phyloP scores from a whole-genome alignment of 352 stramenopile genomes.

The Pythium guiyangense region DNA sequence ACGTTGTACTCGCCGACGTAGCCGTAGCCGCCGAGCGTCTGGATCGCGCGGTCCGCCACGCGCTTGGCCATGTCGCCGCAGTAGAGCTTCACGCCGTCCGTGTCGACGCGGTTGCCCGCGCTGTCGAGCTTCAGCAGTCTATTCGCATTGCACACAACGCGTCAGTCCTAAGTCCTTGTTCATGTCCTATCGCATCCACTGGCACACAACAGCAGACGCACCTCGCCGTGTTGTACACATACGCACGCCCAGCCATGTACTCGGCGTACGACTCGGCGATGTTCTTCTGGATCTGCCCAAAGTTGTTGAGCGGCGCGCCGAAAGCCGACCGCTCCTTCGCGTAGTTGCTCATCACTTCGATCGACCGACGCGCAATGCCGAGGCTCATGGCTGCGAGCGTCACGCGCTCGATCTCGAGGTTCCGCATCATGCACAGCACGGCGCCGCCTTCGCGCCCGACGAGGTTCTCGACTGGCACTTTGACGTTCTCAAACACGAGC shows the following conservation, averaged over 20 bases:
- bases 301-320: conserved; percentile 89
- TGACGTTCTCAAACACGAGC: conserved; percentile 98
- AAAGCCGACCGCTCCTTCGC: conserved; percentile 94
- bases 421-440: conserved; percentile 93
- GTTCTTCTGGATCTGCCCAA: conserved; percentile 94
- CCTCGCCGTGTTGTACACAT: conserved; percentile 95
- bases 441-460: conserved; percentile 79
- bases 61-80: conserved; percentile 97
- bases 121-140: conserved; percentile 93
- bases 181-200: too few species aligned
- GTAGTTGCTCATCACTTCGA: conserved; percentile 97
- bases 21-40: conserved; percentile 96
- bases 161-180: too few species aligned
- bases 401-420: conserved; percentile 98
- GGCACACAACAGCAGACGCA: conserved; percentile 16
- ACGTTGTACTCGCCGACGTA: conserved; percentile 99
- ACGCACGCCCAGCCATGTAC: conserved; percentile 95
- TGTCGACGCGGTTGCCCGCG: conserved; percentile 95
- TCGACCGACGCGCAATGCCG: conserved; percentile 94
- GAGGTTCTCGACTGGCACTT: conserved; percentile 90
- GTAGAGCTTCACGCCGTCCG: conserved; percentile 98
- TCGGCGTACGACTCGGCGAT: conserved; percentile 99
- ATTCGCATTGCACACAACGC: not conserved
- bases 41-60: conserved; percentile 96
- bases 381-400: conserved; percentile 96